Conservation (phyloP, 805 yeast genomes). For the Suhomyces sp. region DNA sequence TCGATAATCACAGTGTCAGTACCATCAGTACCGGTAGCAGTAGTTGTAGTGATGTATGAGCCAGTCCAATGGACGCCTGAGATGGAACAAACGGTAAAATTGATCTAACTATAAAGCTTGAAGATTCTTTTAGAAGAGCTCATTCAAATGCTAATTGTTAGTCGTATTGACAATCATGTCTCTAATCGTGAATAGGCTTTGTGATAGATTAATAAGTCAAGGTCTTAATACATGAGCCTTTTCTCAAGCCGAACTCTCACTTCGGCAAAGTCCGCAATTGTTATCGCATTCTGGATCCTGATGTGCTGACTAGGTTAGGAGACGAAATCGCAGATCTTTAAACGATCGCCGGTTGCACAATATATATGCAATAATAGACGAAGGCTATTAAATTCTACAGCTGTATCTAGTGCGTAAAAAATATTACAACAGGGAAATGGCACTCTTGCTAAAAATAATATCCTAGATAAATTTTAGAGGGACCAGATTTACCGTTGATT, state of each 20-base stretch:
- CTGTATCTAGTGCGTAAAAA: background rate
- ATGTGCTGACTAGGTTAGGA: background rate
- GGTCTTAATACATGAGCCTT: background rate
- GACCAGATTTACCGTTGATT: background rate
- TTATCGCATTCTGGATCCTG: background rate
- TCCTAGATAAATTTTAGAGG: background rate
- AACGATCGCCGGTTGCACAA: background rate
- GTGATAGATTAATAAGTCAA: background rate
- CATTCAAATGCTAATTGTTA: background rate
- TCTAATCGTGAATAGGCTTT: background rate
- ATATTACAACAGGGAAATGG: background rate
- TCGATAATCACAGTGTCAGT: slow-evolving; percentile 13
- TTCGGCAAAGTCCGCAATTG: background rate
- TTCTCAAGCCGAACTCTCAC: background rate
- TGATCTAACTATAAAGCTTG: background rate
- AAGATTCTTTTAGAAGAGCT: background rate
- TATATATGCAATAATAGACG: background rate
- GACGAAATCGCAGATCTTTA: background rate
- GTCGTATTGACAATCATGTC: background rate
- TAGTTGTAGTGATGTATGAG: slow-evolving; percentile 18
- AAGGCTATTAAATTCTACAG: no score
- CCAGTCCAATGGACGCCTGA: slow-evolving; percentile 14
- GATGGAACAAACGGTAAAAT: background rate
- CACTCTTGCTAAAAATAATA: background rate
- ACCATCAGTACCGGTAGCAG: slow-evolving; percentile 4